Conservation (phyloP, 352 stramenopile genomes). For the Elongisporangium undulatum region DNA sequence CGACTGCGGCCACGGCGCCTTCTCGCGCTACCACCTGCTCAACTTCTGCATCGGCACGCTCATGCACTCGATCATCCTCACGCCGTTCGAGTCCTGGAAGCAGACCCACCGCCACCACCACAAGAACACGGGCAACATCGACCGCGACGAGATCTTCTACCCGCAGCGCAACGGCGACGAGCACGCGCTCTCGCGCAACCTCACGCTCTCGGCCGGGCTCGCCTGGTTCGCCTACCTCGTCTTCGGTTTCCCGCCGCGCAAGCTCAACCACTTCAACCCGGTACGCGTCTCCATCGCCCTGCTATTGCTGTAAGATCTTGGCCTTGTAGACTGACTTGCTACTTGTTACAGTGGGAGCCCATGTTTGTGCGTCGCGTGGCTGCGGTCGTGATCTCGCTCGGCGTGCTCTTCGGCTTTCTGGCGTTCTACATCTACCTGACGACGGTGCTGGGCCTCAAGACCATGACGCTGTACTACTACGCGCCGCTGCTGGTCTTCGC, state of each 20-base stretch:
- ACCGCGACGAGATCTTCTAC: conserved; percentile 84
- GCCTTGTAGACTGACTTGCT: conserved; percentile 1
- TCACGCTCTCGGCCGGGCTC: conserved; percentile 42
- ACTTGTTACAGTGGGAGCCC: conserved; percentile 44
- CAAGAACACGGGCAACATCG: conserved; percentile 87
- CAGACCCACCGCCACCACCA: conserved; percentile 80
- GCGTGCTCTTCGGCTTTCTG: conserved; percentile 32
- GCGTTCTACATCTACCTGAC: conserved; percentile 35
- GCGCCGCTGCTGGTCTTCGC: conserved; percentile 70
- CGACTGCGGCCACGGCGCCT: conserved; percentile 76
- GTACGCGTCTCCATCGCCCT: conserved; percentile 22
- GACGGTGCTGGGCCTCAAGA: conserved; percentile 38
- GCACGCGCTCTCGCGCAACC: conserved; percentile 44
- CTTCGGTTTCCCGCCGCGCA: conserved; percentile 69
- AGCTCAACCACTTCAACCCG: conserved; percentile 77
- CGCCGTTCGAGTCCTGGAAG: conserved; percentile 78
- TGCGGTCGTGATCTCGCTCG: conserved; percentile 59
- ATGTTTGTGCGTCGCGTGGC: conserved; percentile 60
- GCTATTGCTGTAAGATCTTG: neutral
- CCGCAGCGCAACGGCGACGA: conserved; percentile 57
- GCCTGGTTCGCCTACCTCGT: conserved; percentile 74
- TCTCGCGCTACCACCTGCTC: conserved; percentile 72
- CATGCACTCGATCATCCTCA: conserved; percentile 80
- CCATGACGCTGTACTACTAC: conserved; percentile 79
- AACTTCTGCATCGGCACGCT: conserved; percentile 75